These are phyloP conservation scores for Fusarium cyanostomum DNA, from an alignment of 2,329 filamentous ascomycete genomes.

Conservation along the genomic window DNA sequence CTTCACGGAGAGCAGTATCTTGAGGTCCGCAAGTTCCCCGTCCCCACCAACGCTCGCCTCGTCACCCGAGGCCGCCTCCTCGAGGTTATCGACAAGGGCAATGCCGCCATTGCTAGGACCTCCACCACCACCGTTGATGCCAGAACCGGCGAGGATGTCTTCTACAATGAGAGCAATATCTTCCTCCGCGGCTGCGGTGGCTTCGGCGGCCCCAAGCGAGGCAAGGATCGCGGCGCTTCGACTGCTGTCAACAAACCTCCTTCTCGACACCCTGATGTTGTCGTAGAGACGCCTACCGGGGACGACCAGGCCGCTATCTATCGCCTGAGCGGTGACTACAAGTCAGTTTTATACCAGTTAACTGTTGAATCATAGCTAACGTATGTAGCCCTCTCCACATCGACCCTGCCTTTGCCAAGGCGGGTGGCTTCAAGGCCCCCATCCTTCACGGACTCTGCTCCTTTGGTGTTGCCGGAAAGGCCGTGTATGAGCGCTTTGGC, in stretches of 20 bases:
- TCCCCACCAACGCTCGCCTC: slow-evolving; percentile 84
- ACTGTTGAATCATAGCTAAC: slow-evolving; percentile 1
- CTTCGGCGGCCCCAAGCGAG: slow-evolving; percentile 85
- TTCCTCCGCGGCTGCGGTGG: slow-evolving; percentile 93
- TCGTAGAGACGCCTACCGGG: slow-evolving; percentile 85
- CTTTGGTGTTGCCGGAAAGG: slow-evolving; percentile 91
- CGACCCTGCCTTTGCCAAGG: slow-evolving; percentile 91
- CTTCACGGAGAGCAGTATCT: slow-evolving; percentile 99
- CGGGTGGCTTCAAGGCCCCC: slow-evolving; percentile 92
- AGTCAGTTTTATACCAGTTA: slow-evolving; percentile 56
- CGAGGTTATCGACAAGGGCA: slow-evolving; percentile 96
- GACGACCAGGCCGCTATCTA: slow-evolving; percentile 95
- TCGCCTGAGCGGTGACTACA: slow-evolving; percentile 91
- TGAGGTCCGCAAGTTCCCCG: slow-evolving; percentile 89
- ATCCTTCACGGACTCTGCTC: slow-evolving; percentile 98
- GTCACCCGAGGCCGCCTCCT: slow-evolving; percentile 82
- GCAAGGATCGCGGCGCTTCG: slow-evolving; percentile 78
- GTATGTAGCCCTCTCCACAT: slow-evolving; percentile 80
- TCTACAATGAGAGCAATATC: slow-evolving; percentile 95
- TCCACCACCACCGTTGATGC: slow-evolving; percentile 86
- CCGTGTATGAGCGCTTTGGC: slow-evolving; percentile 85
- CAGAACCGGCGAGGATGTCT: slow-evolving; percentile 85
- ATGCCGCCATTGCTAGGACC: slow-evolving; percentile 82
- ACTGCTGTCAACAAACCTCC: slow-evolving; percentile 84
- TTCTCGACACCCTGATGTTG: slow-evolving; percentile 77